Percentiles rank a stretch among this genome's conserved stretches.
phyloP scores from a whole-genome alignment of 2,329 filamentous ascomycete species.

The Ascocoryne sarcoides region DNA sequence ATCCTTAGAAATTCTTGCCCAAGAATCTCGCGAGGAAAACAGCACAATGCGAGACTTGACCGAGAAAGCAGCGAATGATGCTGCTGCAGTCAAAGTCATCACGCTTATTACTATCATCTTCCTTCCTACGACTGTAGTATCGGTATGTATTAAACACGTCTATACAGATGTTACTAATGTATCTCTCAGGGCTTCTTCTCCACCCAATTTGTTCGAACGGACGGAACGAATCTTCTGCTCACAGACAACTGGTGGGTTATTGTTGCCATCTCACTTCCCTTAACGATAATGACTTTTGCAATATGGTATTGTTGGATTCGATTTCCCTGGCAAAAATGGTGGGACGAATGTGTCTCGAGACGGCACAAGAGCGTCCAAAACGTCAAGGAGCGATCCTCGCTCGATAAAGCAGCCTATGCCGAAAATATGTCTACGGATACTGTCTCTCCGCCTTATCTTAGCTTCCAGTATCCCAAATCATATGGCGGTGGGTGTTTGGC shows the following conservation, averaged over 20 bases:
- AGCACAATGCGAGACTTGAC: conserved; percentile 11
- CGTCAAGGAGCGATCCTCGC: too few species aligned
- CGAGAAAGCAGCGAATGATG: conserved; percentile 8
- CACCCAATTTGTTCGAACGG: conserved; percentile 10
- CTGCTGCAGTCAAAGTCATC: conserved; percentile 11
- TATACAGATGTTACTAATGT: not conserved
- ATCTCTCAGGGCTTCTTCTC: conserved; percentile 14
- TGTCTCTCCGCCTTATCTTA: too few species aligned
- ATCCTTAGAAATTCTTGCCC: conserved; percentile 4
- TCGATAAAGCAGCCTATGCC: too few species aligned
- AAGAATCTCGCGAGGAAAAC: conserved; percentile 12
- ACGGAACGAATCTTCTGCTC: conserved; percentile 5
- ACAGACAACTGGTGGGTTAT: conserved; percentile 10
- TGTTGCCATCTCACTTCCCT: conserved; percentile 7
- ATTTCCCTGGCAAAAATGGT: too few species aligned
- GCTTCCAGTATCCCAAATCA: too few species aligned
- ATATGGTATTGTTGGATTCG: conserved; percentile 11
- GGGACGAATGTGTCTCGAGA: too few species aligned
- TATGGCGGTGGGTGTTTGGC: too few species aligned
- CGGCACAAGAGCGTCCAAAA: too few species aligned
- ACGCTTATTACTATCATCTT: conserved; percentile 13
- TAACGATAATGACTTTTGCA: conserved; percentile 9
- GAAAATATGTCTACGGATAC: too few species aligned
- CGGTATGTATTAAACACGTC: conserved; percentile 2
- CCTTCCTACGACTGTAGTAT: conserved; percentile 9